phyloP scores from a whole-genome alignment of 306 rosid genomes.

The Quercus rubra region DNA sequence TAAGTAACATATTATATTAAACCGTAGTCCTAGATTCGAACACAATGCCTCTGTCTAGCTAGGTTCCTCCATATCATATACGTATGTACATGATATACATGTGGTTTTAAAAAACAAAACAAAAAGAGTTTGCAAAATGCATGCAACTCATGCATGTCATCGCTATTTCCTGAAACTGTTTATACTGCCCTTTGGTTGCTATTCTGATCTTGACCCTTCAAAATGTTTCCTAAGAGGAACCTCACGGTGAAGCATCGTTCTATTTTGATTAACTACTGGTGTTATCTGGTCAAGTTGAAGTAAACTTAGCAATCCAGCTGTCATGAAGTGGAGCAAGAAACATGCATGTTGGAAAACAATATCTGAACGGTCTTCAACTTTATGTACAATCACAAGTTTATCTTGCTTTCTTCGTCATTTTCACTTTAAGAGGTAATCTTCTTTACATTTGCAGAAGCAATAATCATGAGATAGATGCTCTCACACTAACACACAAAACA shows the following conservation, averaged over 20 bases:
- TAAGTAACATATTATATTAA: conserved; percentile 17
- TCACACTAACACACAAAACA: too few species aligned
- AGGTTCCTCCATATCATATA: conserved; percentile 4
- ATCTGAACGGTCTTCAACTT: too few species aligned
- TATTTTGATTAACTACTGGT: neutral
- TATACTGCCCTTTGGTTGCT: neutral
- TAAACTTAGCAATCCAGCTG: neutral
- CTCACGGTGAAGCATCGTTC: neutral
- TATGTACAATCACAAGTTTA: too few species aligned
- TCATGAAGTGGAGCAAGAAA: too few species aligned
- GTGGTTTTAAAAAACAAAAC: neutral
- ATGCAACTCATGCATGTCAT: neutral
- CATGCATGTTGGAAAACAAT: too few species aligned
- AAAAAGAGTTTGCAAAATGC: neutral
- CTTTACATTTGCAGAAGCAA: too few species aligned
- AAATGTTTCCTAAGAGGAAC: neutral
- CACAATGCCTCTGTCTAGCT: conserved; percentile 16
- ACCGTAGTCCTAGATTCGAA: conserved; percentile 16
- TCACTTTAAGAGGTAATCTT: too few species aligned
- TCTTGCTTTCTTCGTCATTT: too few species aligned
- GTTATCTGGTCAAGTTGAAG: neutral
- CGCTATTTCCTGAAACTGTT: neutral
- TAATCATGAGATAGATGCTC: too few species aligned
- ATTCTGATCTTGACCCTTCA: neutral
- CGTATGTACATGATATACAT: too few species aligned